phyloP scores from a whole-genome alignment of 1,139 yeast genomes.

The Lodderomyces beijingensis region DNA sequence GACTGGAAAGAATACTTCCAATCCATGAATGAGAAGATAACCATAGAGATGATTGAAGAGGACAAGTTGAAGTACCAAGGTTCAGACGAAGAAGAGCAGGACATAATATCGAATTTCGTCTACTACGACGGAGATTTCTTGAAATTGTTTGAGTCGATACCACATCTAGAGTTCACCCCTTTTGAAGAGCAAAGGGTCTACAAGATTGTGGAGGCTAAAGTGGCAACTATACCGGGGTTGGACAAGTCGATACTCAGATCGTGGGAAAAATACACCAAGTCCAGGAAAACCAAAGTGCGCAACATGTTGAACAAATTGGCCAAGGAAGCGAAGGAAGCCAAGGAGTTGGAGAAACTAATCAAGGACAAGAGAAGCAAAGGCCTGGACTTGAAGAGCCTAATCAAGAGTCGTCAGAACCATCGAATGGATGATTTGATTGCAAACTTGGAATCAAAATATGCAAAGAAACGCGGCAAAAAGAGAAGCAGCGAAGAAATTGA shows the following conservation, averaged over 20 bases:
- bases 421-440: slow-evolving; percentile 48
- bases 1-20: slow-evolving; percentile 67
- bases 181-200: slow-evolving; percentile 60
- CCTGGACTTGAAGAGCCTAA: slow-evolving; percentile 47
- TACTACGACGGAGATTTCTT: slow-evolving; percentile 68
- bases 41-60: slow-evolving; percentile 69
- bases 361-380: slow-evolving; percentile 29
- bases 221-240: slow-evolving; percentile 31
- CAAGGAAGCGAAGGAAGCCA: slow-evolving; percentile 69
- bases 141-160: slow-evolving; percentile 65
- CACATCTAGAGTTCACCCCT: slow-evolving; percentile 67
- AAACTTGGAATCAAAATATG: slow-evolving; percentile 54
- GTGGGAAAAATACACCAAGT: slow-evolving; percentile 53
- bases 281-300: slow-evolving; percentile 42
- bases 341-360: slow-evolving; percentile 46
- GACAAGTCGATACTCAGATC: slow-evolving; percentile 27
- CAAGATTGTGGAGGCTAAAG: slow-evolving; percentile 39
- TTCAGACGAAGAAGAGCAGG: slow-evolving; percentile 63
- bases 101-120: slow-evolving; percentile 55
- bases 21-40: slow-evolving; percentile 55
- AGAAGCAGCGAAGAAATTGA: slow-evolving; percentile 25
- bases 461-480: slow-evolving; percentile 32
- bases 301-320: slow-evolving; percentile 45
- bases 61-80: slow-evolving; percentile 63
- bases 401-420: slow-evolving; percentile 39